These are phyloP conservation scores for Annona squamosa DNA, from an alignment of 164 flowering plant species.

Conservation along the genomic window DNA sequence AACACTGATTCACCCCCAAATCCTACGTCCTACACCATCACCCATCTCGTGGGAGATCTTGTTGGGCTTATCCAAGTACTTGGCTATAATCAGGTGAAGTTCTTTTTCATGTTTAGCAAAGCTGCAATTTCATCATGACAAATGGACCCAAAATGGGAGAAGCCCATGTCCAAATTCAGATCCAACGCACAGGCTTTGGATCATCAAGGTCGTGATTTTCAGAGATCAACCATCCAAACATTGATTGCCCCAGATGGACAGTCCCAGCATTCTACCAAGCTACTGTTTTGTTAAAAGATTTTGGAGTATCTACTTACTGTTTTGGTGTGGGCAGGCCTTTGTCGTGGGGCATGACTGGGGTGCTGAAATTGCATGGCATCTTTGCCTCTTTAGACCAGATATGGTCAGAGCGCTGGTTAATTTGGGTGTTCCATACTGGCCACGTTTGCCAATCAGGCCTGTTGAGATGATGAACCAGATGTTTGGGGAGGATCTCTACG, in stretches of 20 bases:
- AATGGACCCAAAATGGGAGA: too few species aligned
- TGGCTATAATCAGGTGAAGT: constrained; percentile 26
- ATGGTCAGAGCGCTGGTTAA: constrained; percentile 38
- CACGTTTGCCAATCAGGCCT: constrained; percentile 19
- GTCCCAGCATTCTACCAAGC: too few species aligned
- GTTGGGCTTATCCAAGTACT: constrained; percentile 52
- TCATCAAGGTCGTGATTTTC: too few species aligned
- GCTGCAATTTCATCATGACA: neutral
- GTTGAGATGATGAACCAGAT: constrained; percentile 10
- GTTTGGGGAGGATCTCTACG: constrained; percentile 36
- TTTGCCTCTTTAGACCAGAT: constrained; percentile 45
- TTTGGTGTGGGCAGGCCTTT: constrained; percentile 24
- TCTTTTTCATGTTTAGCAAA: too few species aligned
- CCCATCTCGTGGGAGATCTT: constrained; percentile 60
- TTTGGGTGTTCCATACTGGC: constrained; percentile 27
- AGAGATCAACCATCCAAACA: too few species aligned
- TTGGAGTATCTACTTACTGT: too few species aligned
- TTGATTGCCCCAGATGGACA: too few species aligned
- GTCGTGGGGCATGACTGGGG: constrained; percentile 63
- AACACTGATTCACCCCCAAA: constrained; percentile 46
- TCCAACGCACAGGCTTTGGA: too few species aligned
- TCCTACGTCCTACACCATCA: constrained; percentile 32
- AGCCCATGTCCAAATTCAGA: too few species aligned
- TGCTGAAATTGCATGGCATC: constrained; percentile 37
- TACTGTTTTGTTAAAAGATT: too few species aligned